Percentiles rank a stretch among this genome's conserved stretches.
Conservation (phyloP, 2,329 filamentous ascomycete genomes). For the Coniochaeta ligniaria region DNA sequence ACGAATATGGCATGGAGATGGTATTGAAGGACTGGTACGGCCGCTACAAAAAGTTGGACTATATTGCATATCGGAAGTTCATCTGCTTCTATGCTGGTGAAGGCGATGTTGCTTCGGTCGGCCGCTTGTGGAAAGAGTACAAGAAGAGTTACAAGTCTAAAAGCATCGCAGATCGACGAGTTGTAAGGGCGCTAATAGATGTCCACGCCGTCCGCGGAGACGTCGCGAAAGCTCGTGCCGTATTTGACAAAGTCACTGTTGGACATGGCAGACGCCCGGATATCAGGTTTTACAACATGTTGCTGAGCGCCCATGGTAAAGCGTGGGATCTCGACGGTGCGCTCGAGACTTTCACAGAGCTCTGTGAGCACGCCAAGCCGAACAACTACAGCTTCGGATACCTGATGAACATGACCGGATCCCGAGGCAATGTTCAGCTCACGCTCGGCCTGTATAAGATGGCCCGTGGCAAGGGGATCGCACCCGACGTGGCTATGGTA, state of each 20-base stretch:
- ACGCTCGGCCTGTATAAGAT: constrained; percentile 58
- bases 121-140: constrained; percentile 37
- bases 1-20: constrained; percentile 33
- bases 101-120: constrained; percentile 39
- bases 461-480: constrained; percentile 46
- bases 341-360: constrained; percentile 53
- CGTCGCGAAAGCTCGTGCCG: constrained; percentile 45
- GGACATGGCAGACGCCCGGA: constrained; percentile 52
- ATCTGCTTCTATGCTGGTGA: constrained; percentile 39
- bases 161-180: constrained; percentile 22
- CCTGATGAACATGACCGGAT: constrained; percentile 65
- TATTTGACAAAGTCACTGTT: constrained; percentile 54
- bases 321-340: constrained; percentile 61
- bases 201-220: constrained; percentile 66
- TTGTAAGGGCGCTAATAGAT: constrained; percentile 55
- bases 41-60: constrained; percentile 29
- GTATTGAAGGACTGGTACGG: constrained; percentile 42
- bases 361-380: constrained; percentile 44
- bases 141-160: constrained; percentile 19
- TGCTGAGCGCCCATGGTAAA: constrained; percentile 65
- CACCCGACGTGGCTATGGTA: constrained; percentile 50
- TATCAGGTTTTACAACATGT: constrained; percentile 63
- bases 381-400: constrained; percentile 62
- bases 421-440: constrained; percentile 64
- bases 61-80: constrained; percentile 39